Evolutionary conservation across 2,329 filamentous ascomycete genomes (phyloP), one percentile per base, ranked within the genome.

Genomic region (Seiridium cupressi): DNA sequence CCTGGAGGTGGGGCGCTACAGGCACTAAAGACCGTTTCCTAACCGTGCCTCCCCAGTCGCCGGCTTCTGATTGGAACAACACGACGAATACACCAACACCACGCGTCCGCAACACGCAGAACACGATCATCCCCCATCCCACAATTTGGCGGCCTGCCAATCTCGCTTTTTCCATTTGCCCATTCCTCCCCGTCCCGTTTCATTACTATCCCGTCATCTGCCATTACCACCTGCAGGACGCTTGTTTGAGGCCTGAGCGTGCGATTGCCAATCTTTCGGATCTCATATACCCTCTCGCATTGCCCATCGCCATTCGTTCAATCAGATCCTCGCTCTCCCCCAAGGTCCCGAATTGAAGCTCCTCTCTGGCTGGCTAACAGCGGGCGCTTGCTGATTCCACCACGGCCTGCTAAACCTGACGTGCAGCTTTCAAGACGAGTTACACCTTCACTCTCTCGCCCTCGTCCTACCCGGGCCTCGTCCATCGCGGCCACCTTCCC

Each of bases 61-160:
- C 13, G 13, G 40, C 57, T 13, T 60, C 53, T 66, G 60, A 66
- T 65, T 65, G 66, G 66, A 11, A 46, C 47, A 40, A 56, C 59
- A 59, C 61, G 62, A 61, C 55, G 60, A 62, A 57, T 67, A 66
- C 68, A 63, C 67, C 69, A 69, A 68, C 68, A 65, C 65, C 66
- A 71, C 70, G 69, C 70, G 70, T 70, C 66, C 58, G 62, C 55
- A 60, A 70, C 69, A 70, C 69, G 68, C 67, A 58, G 48, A 34
- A 55, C 49, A 53, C 49, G 49, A 53, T 53, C 31, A 53, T 53
- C 31, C 49, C 18, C 35, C 40, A 26, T 26, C 18, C 18, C 18
- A 26, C 31, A 60, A 38, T 46, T 48, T 57, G 35, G 18, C 18
- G 18, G 38, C 44, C 44, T 32, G 34, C 53, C 36, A 54, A 42